A percentile compares a stretch with the other conserved stretches of the same genome.
Evolutionary conservation across 768 basidiomycete species (phyloP).

Genomic region (Obba rivulosa): DNA sequence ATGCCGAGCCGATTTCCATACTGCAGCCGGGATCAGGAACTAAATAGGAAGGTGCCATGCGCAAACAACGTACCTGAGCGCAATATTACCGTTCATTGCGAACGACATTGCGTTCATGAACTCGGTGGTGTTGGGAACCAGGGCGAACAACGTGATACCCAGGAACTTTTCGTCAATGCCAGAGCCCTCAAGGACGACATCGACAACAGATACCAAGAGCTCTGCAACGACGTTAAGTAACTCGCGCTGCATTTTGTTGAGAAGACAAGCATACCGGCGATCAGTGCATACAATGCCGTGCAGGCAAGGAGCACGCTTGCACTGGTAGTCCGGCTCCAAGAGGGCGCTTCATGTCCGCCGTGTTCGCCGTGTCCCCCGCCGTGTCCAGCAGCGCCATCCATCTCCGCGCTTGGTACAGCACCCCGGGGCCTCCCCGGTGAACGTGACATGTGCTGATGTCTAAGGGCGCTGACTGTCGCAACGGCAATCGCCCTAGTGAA

Average conservation of each 20-base stretch:
- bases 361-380: slow-evolving; percentile 83
- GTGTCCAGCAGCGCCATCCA: slow-evolving; percentile 45
- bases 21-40: slow-evolving; percentile 35
- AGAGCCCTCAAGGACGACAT: slow-evolving; percentile 84
- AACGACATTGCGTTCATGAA: slow-evolving; percentile 99
- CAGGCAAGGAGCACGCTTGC: slow-evolving; percentile 86
- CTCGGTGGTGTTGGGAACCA: slow-evolving; percentile 98
- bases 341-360: slow-evolving; percentile 90
- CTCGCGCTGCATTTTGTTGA: neutral
- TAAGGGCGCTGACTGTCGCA: slow-evolving; percentile 85
- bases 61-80: slow-evolving; percentile 62
- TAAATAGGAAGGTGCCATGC: neutral
- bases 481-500: slow-evolving; percentile 92
- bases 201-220: slow-evolving; percentile 90
- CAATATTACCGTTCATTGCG: slow-evolving; percentile 94
- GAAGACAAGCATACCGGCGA: slow-evolving; percentile 67
- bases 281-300: slow-evolving; percentile 89
- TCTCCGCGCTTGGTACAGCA: slow-evolving; percentile 27
- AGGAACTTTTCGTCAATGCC: slow-evolving; percentile 98
- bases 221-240: slow-evolving; percentile 42
- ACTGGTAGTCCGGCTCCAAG: slow-evolving; percentile 89
- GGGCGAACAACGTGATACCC: slow-evolving; percentile 91
- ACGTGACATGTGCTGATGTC: slow-evolving; percentile 65
- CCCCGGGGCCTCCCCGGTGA: slow-evolving; percentile 42
- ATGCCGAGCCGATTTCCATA: slow-evolving; percentile 99